Base-by-base conservation (phyloP, 257 asterid genomes). In the Eustoma russellianum region DNA sequence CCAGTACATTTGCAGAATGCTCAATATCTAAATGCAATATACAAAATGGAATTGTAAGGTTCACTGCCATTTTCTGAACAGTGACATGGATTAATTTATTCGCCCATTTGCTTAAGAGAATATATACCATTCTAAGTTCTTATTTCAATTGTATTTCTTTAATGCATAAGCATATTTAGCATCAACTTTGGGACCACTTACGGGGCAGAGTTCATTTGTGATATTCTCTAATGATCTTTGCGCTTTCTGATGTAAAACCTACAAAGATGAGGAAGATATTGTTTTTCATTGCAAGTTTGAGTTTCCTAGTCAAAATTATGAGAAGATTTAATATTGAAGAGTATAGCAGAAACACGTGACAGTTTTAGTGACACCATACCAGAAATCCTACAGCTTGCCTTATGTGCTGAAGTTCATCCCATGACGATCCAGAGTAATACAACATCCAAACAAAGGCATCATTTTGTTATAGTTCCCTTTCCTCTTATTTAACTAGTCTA, bases 371-470 rank as follows among this genome's bases (percentile, higher is more conserved):
- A 63, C 28, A 16, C 6, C 63, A 38, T 83, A 89, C 97, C 94
- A 89, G 83, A 70, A 89, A 89, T 41, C 85, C 88, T 52, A 83
- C 86, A 57, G 97, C 94, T 77, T 85, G 95, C 69, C 94, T 70
- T 70, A 83, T 73, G 79, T 89, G 97, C 65, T 81, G 94, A 69
- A 89, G 94, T 63, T 89, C 90, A 65, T 81, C 83, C 97, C 97
- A 81, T 9, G 97, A 83, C 58, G 89, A 77, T 74, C 91, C 93
- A 68, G 80, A 81, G 58, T 63, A 64, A 95, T 89, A 78, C 61
- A 64, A 48, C 24, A 41, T 55, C 41, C 55, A 60, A 60, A 52
- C 47, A 57, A 55, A 52, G 71, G 72, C 48, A 73, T 18, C 43
- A 18, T 14, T 67, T 33, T 15, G n/a, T 49, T 52, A 33, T 48